Conservation (phyloP, 139 green algal genomes). For the Eudorina sp. region DNA sequence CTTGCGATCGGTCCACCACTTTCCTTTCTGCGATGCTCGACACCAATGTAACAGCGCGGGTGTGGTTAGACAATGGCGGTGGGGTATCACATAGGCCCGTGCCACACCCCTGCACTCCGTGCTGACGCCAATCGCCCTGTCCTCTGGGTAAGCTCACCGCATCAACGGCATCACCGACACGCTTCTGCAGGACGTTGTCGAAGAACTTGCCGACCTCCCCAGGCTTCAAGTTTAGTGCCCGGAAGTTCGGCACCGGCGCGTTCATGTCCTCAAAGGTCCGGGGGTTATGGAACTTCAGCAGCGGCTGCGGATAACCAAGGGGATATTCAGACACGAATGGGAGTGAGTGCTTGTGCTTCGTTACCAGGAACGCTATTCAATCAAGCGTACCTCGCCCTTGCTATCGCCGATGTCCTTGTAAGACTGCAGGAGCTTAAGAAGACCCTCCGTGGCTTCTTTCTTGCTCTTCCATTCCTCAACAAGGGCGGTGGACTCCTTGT, state of each 20-base stretch:
- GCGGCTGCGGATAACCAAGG: slow-evolving; percentile 56
- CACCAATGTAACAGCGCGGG: too few relatives aligned
- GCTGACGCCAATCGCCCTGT: too few relatives aligned
- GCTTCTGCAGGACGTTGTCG: slow-evolving; percentile 64
- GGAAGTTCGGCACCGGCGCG: slow-evolving; percentile 75
- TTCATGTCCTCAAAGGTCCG: slow-evolving; percentile 74
- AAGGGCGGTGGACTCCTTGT: slow-evolving; percentile 46
- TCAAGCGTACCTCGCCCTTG: slow-evolving; percentile 67
- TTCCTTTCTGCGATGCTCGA: slow-evolving; percentile 52
- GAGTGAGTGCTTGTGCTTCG: too few relatives aligned
- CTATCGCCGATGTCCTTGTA: slow-evolving; percentile 74
- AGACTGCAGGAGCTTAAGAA: slow-evolving; percentile 68
- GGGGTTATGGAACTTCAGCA: slow-evolving; percentile 76
- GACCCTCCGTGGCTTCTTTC: slow-evolving; percentile 61
- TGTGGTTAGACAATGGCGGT: not conserved
- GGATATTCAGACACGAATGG: too few relatives aligned
- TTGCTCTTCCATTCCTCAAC: slow-evolving; percentile 59
- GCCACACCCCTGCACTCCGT: too few relatives aligned
- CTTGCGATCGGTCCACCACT: slow-evolving; percentile 63
- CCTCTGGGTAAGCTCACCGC: slow-evolving; percentile 50
- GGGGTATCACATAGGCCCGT: not conserved
- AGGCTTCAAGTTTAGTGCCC: slow-evolving; percentile 66
- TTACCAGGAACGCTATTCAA: not conserved
- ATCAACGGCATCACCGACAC: slow-evolving; percentile 49
- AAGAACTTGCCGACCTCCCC: slow-evolving; percentile 72